phyloP scores from a whole-genome alignment of 139 green algal genomes.

The Coelastrella sp. region DNA sequence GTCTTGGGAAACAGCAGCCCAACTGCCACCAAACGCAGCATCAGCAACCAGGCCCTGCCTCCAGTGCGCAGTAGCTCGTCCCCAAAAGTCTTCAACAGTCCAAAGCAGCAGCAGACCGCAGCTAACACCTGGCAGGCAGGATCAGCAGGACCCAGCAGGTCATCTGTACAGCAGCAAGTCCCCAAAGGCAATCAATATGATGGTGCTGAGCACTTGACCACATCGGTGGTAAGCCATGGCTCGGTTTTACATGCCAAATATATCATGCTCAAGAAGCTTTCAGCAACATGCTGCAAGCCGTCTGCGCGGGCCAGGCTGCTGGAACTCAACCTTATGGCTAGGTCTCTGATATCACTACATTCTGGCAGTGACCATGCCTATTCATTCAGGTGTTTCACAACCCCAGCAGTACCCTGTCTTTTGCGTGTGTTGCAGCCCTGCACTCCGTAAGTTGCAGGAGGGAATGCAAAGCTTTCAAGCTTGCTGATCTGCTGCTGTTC shows the following conservation, averaged over 20 bases:
- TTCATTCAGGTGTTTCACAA: background rate
- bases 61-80: background rate
- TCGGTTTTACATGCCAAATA: background rate
- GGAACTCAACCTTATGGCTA: background rate
- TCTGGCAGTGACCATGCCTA: background rate
- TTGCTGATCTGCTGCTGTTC: background rate
- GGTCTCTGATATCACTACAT: background rate
- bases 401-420: background rate
- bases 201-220: constrained; percentile 11
- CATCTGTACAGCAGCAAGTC: background rate
- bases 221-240: constrained; percentile 12
- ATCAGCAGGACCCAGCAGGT: background rate
- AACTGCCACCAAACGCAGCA: background rate
- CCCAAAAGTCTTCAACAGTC: background rate
- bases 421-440: background rate
- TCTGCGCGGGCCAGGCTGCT: background rate
- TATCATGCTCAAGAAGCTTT: background rate
- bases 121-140: too few relatives aligned
- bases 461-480: background rate
- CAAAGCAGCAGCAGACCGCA: too few relatives aligned
- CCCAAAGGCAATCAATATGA: background rate
- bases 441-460: too few relatives aligned
- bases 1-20: background rate
- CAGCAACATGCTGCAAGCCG: background rate
- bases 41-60: background rate